Conservation (phyloP, 352 stramenopile genomes). For the Phytopythium chamaehyphon region DNA sequence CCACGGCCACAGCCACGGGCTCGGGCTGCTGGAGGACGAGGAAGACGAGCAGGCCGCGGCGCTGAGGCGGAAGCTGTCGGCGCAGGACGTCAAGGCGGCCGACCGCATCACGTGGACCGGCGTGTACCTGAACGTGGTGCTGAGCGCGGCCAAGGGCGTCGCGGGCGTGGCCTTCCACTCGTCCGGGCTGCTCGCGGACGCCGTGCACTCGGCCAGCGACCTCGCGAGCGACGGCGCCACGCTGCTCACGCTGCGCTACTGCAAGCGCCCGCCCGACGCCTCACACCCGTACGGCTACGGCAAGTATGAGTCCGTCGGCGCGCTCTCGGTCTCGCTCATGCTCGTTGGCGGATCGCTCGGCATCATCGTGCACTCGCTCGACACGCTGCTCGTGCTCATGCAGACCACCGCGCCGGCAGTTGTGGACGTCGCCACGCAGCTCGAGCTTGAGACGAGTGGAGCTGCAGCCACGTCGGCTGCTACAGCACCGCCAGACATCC, state of each 20-base stretch:
- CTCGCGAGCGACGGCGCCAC: constrained; percentile 95
- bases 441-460: too few relatives aligned
- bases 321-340: constrained; percentile 55
- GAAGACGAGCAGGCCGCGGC: constrained; percentile 12
- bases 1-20: constrained; percentile 20
- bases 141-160: constrained; percentile 64
- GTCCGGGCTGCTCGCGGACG: constrained; percentile 91
- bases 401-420: constrained; percentile 18
- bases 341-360: constrained; percentile 59
- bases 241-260: constrained; percentile 88
- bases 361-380: constrained; percentile 67
- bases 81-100: constrained; percentile 31
- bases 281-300: constrained; percentile 80
- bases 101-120: constrained; percentile 73
- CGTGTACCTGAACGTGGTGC: constrained; percentile 63
- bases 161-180: constrained; percentile 76
- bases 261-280: constrained; percentile 88
- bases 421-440: constrained; percentile 10
- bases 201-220: constrained; percentile 93
- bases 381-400: constrained; percentile 50
- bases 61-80: constrained; percentile 2
- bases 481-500: constrained; percentile 30
- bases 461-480: constrained; percentile 7
- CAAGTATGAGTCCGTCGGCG: constrained; percentile 73
- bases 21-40: constrained; percentile 21